These are phyloP conservation scores for Lipomyces sp. DNA, from an alignment of 805 yeast genomes.

Conservation along the genomic window DNA sequence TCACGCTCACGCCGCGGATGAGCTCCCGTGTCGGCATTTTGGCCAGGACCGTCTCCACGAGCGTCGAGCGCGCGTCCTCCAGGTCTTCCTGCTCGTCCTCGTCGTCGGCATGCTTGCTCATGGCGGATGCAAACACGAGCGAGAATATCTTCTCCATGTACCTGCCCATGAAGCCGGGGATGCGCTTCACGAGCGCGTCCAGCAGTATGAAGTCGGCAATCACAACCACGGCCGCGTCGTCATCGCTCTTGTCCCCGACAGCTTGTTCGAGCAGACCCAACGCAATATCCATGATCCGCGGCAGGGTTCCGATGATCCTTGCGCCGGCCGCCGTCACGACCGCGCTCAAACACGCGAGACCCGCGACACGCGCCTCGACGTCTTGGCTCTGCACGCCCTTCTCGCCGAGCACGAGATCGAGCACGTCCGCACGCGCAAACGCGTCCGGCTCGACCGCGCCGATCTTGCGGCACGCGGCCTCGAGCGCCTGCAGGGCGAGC, in stretches of 20 bases:
- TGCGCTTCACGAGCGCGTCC: conserved; percentile 70
- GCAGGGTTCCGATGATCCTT: conserved; percentile 76
- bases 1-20: conserved; percentile 55
- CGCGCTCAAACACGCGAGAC: conserved; percentile 63
- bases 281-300: conserved; percentile 76
- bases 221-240: too few relatives aligned
- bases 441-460: conserved; percentile 46
- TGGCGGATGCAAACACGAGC: conserved; percentile 41
- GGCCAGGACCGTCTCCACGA: conserved; percentile 57
- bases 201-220: conserved; percentile 67
- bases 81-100: conserved; percentile 9
- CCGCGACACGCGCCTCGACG: conserved; percentile 66
- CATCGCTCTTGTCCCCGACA: conserved; percentile 36
- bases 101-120: background rate
- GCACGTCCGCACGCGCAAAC: conserved; percentile 43
- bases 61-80: conserved; percentile 47
- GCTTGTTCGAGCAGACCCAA: conserved; percentile 55
- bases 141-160: conserved; percentile 60
- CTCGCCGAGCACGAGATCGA: conserved; percentile 51
- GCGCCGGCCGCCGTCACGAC: conserved; percentile 76
- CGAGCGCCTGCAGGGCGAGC: conserved; percentile 64
- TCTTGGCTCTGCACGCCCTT: conserved; percentile 52
- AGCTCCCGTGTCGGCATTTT: conserved; percentile 66
- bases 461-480: conserved; percentile 61
- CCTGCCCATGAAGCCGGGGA: conserved; percentile 80